Percentiles rank a stretch among this genome's conserved stretches.
These are phyloP conservation scores for Musa beccarii DNA, from an alignment of 176 grass and related monocot species.

Conservation along the genomic window DNA sequence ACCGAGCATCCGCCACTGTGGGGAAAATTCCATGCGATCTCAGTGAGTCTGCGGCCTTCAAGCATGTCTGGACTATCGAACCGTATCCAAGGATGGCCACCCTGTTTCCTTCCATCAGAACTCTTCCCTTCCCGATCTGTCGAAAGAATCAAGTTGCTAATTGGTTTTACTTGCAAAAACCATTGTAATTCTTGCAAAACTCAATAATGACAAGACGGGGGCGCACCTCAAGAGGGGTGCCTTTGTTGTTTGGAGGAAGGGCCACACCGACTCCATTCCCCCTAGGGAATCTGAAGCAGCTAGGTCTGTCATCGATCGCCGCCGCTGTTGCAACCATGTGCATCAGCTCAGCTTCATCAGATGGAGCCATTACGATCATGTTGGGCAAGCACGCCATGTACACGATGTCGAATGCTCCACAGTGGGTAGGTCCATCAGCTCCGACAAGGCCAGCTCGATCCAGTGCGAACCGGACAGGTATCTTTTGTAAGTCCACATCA, in stretches of 20 bases:
- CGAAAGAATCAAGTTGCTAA: neutral
- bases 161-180: neutral
- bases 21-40: conserved; percentile 50
- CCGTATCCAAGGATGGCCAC: conserved; percentile 84
- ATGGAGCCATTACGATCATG: conserved; percentile 96
- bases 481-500: conserved; percentile 80
- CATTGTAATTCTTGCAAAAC: neutral
- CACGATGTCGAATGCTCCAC: conserved; percentile 80
- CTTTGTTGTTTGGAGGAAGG: conserved; percentile 48
- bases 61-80: conserved; percentile 68
- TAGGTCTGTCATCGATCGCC: conserved; percentile 73
- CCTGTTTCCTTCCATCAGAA: conserved; percentile 52
- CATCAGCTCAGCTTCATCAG: conserved; percentile 88
- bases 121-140: conserved; percentile 63
- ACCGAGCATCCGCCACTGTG: conserved; percentile 71
- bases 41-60: conserved; percentile 54
- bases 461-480: conserved; percentile 76
- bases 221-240: conserved; percentile 41
- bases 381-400: conserved; percentile 96
- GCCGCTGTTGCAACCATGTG: conserved; percentile 91
- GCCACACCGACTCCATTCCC: conserved; percentile 61
- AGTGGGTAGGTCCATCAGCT: conserved; percentile 87
- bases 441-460: conserved; percentile 87
- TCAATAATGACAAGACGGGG: neutral
- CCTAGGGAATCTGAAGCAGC: conserved; percentile 82